Evolutionary conservation across 352 stramenopile species (phyloP).

Genomic region (Phytophthora nicotianae): DNA sequence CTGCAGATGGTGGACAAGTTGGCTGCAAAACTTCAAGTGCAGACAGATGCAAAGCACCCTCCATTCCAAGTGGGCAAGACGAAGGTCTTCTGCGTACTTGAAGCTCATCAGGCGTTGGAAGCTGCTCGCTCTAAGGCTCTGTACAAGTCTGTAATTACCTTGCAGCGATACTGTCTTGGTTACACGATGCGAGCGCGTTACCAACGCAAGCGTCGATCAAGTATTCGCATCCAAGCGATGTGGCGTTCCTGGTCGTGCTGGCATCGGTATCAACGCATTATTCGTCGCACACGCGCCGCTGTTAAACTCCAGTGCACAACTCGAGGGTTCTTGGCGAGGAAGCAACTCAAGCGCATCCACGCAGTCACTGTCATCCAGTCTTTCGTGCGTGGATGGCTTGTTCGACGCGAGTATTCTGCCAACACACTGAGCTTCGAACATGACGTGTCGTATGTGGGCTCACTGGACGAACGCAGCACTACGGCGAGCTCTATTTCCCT

Average conservation of each 20-base stretch:
- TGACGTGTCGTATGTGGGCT: conserved; percentile 78
- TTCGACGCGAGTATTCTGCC: conserved; percentile 74
- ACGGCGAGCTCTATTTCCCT: conserved; percentile 55
- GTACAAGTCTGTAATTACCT: conserved; percentile 71
- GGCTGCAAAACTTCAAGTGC: conserved; percentile 39
- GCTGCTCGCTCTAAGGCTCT: conserved; percentile 61
- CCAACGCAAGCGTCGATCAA: conserved; percentile 49
- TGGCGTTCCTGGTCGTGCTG: conserved; percentile 60
- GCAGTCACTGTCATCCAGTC: conserved; percentile 73
- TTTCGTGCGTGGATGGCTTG: conserved; percentile 82
- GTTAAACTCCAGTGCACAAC: conserved; percentile 56
- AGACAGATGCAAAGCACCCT: conserved; percentile 49
- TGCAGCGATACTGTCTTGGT: conserved; percentile 78
- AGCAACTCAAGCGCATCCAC: conserved; percentile 46
- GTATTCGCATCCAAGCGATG: conserved; percentile 58
- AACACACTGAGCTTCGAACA: conserved; percentile 84
- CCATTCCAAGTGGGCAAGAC: conserved; percentile 84
- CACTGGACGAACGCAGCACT: conserved; percentile 53
- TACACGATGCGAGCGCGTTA: conserved; percentile 59
- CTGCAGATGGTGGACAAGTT: conserved; percentile 55
- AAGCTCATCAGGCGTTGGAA: conserved; percentile 75
- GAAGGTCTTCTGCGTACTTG: conserved; percentile 79
- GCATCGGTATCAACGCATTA: conserved; percentile 42
- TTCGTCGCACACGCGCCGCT: conserved; percentile 48
- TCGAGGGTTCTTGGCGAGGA: conserved; percentile 54